Base-by-base conservation (phyloP, 257 asterid genomes). In the Coffea eugenioides region DNA sequence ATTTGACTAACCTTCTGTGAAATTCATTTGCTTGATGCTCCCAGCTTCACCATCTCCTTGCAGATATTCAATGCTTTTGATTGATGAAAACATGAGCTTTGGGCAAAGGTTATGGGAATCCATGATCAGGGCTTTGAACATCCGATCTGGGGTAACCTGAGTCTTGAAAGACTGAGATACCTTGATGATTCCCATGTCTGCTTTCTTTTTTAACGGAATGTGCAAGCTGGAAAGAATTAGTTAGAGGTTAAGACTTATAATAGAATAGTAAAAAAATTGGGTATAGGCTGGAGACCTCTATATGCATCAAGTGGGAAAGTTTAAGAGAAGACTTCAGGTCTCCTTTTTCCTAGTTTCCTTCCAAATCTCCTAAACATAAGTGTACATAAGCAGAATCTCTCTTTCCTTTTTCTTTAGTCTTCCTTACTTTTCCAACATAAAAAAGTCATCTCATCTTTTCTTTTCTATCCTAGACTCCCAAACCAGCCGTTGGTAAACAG, bases 131-230 rank as follows among this genome's bases (percentile, higher is more conserved):
- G 87, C 87, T 78, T 81, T 86, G 73, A 86, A 83, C 72, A 83
- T 80, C 75, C 87, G 79, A 65, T 71, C 75, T 16, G 84, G 85
- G 77, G 89, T 75, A 16, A 83, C 77, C 21, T 78, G 65, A 21
- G 87, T 90, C 79, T 81, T 88, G 39, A 90, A 90, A 59, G 91
- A 85, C 84, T 90, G 92, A 66, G 86, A 83, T 2, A 89, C 61
- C 73, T 87, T 87, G 78, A 89, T 36, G 21, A 89, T 73, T 41
- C 90, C 89, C 91, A 87, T 89, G 49, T 4, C 43, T 39, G 74
- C 74, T 78, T 49, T 25, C 73, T 73, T 18, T 66, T 48, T 18
- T 25, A 48, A 77, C n/a, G 36, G 16, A n/a, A n/a, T 1, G 39
- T 41, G 57, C 79, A 75, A 13, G 3, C 41, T 41, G n/a, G 25